Evolutionary conservation across 2,329 filamentous ascomycete species (phyloP).

Genomic region (Westerdykella sp.): DNA sequence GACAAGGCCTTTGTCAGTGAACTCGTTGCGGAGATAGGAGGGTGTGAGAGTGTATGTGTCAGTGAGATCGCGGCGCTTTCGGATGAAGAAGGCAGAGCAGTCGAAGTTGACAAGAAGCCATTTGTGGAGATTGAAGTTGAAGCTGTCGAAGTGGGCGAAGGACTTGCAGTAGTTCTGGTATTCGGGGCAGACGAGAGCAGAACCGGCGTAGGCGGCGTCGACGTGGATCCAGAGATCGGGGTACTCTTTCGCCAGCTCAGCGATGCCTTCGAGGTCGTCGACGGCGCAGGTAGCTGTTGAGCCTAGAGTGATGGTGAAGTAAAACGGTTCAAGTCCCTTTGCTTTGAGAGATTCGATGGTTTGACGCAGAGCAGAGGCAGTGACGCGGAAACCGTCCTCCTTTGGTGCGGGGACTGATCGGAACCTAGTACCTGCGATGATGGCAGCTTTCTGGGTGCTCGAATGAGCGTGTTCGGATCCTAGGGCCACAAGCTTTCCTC

Average conservation of each 20-base stretch:
- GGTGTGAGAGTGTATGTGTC: constrained; percentile 72
- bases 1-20: constrained; percentile 74
- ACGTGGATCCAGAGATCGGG: constrained; percentile 81
- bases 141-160: constrained; percentile 70
- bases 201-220: constrained; percentile 87
- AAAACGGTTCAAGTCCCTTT: constrained; percentile 76
- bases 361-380: constrained; percentile 53
- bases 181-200: constrained; percentile 75
- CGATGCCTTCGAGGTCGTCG: constrained; percentile 71
- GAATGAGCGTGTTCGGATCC: constrained; percentile 76
- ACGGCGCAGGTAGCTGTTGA: constrained; percentile 84
- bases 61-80: constrained; percentile 68
- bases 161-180: constrained; percentile 62
- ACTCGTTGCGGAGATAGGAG: constrained; percentile 74
- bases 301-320: constrained; percentile 74
- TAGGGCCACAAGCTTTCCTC: constrained; percentile 70
- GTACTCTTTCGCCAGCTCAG: constrained; percentile 48
- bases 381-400: constrained; percentile 64
- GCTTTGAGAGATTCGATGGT: constrained; percentile 60
- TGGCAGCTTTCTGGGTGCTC: constrained; percentile 78
- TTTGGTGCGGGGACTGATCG: constrained; percentile 59
- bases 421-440: constrained; percentile 80
- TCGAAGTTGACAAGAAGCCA: constrained; percentile 96
- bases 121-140: constrained; percentile 96
- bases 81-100: constrained; percentile 68